phyloP scores from a whole-genome alignment of 768 basidiomycete species.

The Boletus pseudo-olivaceus region DNA sequence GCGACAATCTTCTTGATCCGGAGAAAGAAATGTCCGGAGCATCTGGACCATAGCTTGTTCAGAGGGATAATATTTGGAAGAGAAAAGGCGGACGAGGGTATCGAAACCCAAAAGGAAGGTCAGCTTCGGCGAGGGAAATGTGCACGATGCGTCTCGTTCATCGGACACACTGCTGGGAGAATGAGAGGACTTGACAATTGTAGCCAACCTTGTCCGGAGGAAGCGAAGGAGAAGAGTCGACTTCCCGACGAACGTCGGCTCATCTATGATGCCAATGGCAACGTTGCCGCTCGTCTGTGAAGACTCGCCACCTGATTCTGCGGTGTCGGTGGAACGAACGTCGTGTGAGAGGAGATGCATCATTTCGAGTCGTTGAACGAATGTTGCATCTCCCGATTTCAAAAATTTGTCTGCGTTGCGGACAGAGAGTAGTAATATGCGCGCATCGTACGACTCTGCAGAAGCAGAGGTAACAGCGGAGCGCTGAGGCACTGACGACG shows the following conservation, averaged over 20 bases:
- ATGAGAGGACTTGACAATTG: not conserved
- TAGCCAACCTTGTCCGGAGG: conserved; percentile 33
- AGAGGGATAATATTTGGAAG: conserved; percentile 67
- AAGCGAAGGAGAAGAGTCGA: conserved; percentile 54
- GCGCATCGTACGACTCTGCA: conserved; percentile 56
- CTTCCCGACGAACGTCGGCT: conserved; percentile 88
- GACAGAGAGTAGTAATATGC: conserved; percentile 76
- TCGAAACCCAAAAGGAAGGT: conserved; percentile 80
- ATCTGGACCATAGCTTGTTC: conserved; percentile 50
- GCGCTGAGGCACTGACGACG: conserved; percentile 16
- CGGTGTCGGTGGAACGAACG: conserved; percentile 19
- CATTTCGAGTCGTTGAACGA: conserved; percentile 83
- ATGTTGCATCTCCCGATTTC: conserved; percentile 67
- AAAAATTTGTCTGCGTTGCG: conserved; percentile 83
- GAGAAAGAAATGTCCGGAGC: conserved; percentile 57
- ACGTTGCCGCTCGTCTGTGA: conserved; percentile 39
- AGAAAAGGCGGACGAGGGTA: conserved; percentile 78
- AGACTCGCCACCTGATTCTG: not conserved
- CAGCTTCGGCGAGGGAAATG: conserved; percentile 38
- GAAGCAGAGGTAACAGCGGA: not conserved
- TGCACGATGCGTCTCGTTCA: conserved; percentile 1
- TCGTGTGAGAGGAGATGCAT: conserved; percentile 66
- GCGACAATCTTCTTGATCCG: conserved; percentile 52
- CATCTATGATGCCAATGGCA: conserved; percentile 79
- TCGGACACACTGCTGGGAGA: conserved; percentile 5